Evolutionary conservation across 2,329 filamentous ascomycete genomes (phyloP).

Genomic region (Alternaria triticina): DNA sequence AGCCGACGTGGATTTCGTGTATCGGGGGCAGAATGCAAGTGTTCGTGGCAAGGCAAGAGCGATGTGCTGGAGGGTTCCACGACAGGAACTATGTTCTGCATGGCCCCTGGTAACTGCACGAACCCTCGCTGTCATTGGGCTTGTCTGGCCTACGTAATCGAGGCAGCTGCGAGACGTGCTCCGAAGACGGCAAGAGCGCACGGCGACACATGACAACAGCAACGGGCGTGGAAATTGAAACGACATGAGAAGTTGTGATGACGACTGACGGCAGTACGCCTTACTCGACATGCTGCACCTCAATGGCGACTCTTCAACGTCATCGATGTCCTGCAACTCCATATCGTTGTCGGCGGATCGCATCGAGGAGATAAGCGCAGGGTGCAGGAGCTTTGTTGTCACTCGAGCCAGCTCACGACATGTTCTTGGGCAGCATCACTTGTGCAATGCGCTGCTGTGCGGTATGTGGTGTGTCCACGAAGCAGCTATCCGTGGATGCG

Average conservation of each 20-base stretch:
- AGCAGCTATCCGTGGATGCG: conserved; percentile 22
- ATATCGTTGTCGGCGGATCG: not conserved
- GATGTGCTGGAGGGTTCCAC: conserved; percentile 17
- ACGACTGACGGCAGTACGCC: conserved; percentile 19
- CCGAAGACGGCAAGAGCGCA: conserved; percentile 4
- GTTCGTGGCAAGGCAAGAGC: conserved; percentile 16
- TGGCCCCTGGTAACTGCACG: conserved; percentile 12
- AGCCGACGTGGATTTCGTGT: conserved; percentile 38
- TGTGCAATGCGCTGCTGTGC: conserved; percentile 25
- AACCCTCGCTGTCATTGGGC: conserved; percentile 8
- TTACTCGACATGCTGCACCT: conserved; percentile 10
- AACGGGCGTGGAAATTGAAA: not conserved
- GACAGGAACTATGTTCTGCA: conserved; percentile 15
- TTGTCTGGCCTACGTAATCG: conserved; percentile 11
- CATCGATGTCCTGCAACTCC: not conserved
- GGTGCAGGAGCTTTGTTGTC: conserved; percentile 17
- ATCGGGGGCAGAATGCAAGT: conserved; percentile 23
- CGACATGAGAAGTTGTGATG: conserved; percentile 6
- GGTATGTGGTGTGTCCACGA: conserved; percentile 21
- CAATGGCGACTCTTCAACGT: not conserved
- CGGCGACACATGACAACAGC: not conserved
- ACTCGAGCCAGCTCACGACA: conserved; percentile 12
- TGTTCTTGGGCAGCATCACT: conserved; percentile 20
- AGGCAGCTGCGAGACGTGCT: not conserved
- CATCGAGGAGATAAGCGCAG: conserved; percentile 33